phyloP scores from a whole-genome alignment of 2,329 filamentous ascomycete genomes.

The Verticillium alfalfae region DNA sequence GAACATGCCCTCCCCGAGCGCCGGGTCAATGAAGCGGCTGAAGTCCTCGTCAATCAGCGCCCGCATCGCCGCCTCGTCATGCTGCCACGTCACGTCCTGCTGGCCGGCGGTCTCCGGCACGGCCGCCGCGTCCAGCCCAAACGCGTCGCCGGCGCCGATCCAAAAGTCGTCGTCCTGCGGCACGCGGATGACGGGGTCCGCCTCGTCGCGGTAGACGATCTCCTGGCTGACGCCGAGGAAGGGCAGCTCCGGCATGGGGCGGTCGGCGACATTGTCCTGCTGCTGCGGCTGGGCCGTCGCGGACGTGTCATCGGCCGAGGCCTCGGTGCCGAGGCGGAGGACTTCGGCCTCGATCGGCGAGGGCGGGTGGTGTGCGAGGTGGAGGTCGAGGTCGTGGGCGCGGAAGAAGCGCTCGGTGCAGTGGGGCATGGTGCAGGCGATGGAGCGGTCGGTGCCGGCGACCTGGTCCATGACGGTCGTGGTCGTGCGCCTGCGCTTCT shows the following conservation, averaged over 20 bases:
- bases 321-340: slow-evolving; percentile 12
- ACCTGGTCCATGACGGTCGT: slow-evolving; percentile 34
- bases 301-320: slow-evolving; percentile 1
- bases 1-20: slow-evolving; percentile 4
- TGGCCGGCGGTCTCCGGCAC: slow-evolving; percentile 1
- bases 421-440: slow-evolving; percentile 33
- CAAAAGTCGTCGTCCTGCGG: slow-evolving; percentile 14
- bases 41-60: slow-evolving; percentile 21
- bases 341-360: slow-evolving; percentile 8
- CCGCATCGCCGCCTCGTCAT: slow-evolving; percentile 38
- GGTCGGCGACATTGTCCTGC: background rate
- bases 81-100: slow-evolving; percentile 33
- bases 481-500: slow-evolving; percentile 15
- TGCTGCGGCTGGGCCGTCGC: background rate
- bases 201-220: slow-evolving; percentile 4
- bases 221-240: slow-evolving; percentile 7
- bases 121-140: slow-evolving; percentile 9
- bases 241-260: slow-evolving; percentile 10
- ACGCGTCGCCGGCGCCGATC: slow-evolving; percentile 25
- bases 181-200: background rate
- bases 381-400: slow-evolving; percentile 42
- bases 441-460: slow-evolving; percentile 34
- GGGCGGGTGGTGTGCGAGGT: slow-evolving; percentile 29
- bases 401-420: slow-evolving; percentile 43
- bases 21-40: slow-evolving; percentile 8